Percentiles rank a stretch among this genome's conserved stretches.
phyloP scores from a whole-genome alignment of 805 yeast species.

The Candida succiphila region DNA sequence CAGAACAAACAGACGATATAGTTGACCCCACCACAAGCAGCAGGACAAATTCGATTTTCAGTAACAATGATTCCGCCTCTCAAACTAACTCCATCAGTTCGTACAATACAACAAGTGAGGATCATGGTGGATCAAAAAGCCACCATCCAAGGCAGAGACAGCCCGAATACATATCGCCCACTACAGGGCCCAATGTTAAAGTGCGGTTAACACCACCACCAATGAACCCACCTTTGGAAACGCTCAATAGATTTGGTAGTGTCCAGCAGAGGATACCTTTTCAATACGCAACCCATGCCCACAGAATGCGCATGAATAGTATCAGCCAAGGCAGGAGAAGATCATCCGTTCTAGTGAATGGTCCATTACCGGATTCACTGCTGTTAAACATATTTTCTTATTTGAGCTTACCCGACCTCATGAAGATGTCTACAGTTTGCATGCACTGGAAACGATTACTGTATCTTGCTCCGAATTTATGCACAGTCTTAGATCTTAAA shows the following conservation, averaged over 20 bases:
- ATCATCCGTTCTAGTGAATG: constrained; percentile 46
- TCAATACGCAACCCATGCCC: constrained; percentile 45
- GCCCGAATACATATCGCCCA: not conserved
- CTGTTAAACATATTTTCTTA: constrained; percentile 42
- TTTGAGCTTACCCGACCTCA: constrained; percentile 46
- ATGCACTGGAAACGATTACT: constrained; percentile 61
- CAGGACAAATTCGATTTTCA: not conserved
- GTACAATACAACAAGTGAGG: not conserved
- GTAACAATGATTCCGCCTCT: not conserved
- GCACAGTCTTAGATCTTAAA: constrained; percentile 42
- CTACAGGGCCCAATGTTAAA: not conserved
- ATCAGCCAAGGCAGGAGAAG: constrained; percentile 35
- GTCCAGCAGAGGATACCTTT: constrained; percentile 20
- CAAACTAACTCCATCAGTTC: not conserved
- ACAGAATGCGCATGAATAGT: constrained; percentile 38
- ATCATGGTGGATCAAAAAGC: not conserved
- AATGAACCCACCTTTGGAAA: constrained; percentile 17
- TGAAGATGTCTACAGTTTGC: constrained; percentile 50
- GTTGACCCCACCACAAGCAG: constrained; percentile 5
- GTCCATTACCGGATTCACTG: constrained; percentile 53
- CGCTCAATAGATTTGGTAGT: constrained; percentile 15
- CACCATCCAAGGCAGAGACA: not conserved
- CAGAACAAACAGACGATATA: constrained; percentile 2
- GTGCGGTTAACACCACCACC: constrained; percentile 8
- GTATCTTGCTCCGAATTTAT: constrained; percentile 44